Evolutionary conservation across 2,329 filamentous ascomycete species (phyloP).

Genomic region (Aphanocladium album): DNA sequence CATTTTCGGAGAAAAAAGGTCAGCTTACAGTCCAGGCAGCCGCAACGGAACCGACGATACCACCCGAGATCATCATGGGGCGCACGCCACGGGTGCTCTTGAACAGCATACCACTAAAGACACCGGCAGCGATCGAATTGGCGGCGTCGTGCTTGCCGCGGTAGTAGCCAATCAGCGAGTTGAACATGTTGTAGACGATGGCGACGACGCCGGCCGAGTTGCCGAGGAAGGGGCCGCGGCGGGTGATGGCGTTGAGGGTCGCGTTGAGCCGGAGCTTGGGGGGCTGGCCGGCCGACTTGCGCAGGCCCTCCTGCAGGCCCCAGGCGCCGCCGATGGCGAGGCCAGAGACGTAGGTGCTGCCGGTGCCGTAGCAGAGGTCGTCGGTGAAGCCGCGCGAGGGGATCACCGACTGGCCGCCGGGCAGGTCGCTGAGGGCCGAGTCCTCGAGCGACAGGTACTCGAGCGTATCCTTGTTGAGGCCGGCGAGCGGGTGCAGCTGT

Average conservation of each 20-base stretch:
- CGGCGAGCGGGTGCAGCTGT: slow-evolving; percentile 86
- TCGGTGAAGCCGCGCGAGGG: slow-evolving; percentile 97
- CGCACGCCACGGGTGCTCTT: slow-evolving; percentile 88
- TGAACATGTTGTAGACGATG: slow-evolving; percentile 92
- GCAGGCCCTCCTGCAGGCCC: slow-evolving; percentile 86
- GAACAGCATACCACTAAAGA: slow-evolving; percentile 86
- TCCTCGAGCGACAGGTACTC: slow-evolving; percentile 96
- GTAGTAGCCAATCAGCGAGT: slow-evolving; percentile 73
- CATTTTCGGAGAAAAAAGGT: slow-evolving; percentile 9
- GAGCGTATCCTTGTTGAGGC: slow-evolving; percentile 85
- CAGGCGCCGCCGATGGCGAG: slow-evolving; percentile 82
- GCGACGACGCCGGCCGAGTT: slow-evolving; percentile 95
- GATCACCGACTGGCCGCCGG: slow-evolving; percentile 79
- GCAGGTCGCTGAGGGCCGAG: slow-evolving; percentile 77
- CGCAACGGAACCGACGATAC: slow-evolving; percentile 79
- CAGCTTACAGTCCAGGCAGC: slow-evolving; percentile 82
- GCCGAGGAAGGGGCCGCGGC: slow-evolving; percentile 88
- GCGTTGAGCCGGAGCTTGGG: slow-evolving; percentile 92
- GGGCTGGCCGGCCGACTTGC: slow-evolving; percentile 68
- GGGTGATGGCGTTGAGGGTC: slow-evolving; percentile 88
- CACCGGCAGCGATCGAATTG: slow-evolving; percentile 83
- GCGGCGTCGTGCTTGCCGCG: slow-evolving; percentile 83
- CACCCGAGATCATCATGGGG: slow-evolving; percentile 92
- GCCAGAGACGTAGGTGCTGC: slow-evolving; percentile 87
- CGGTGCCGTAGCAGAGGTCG: slow-evolving; percentile 95